These are phyloP conservation scores for Sistotremastrum suecicum DNA, from an alignment of 768 basidiomycete species.

Conservation along the genomic window DNA sequence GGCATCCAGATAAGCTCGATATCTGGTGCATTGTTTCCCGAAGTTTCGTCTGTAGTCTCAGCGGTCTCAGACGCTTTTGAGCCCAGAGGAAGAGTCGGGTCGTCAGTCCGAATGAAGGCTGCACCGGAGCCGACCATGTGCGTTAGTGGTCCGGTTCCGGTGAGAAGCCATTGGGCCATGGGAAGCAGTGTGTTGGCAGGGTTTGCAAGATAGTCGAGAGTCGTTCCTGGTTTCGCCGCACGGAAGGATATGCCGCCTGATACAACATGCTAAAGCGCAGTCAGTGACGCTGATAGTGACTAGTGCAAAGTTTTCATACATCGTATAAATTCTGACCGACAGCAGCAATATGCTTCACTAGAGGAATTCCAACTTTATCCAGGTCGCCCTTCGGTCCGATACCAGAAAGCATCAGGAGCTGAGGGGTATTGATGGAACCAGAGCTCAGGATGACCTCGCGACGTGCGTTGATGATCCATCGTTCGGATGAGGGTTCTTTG, in stretches of 20 bases:
- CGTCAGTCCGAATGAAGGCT: conserved; percentile 37
- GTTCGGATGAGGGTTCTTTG: too few species aligned
- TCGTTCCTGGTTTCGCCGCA: not conserved
- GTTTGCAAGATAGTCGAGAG: conserved; percentile 1
- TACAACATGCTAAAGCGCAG: not conserved
- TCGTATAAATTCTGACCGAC: conserved; percentile 28
- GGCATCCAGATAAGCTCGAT: conserved; percentile 6
- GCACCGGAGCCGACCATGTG: conserved; percentile 15
- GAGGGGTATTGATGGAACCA: conserved; percentile 19
- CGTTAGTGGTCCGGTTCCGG: not conserved
- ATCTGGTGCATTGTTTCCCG: conserved; percentile 7
- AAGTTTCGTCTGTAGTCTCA: not conserved
- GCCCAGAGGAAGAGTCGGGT: conserved; percentile 14
- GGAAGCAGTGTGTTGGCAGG: not conserved
- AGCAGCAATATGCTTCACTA: conserved; percentile 19
- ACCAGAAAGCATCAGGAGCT: conserved; percentile 29
- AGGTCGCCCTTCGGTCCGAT: conserved; percentile 23
- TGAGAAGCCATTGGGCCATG: not conserved
- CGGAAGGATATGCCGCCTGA: not conserved
- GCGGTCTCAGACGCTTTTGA: too few species aligned
- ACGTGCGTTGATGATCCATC: conserved; percentile 4
- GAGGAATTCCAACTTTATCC: conserved; percentile 15
- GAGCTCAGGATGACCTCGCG: conserved; percentile 13
- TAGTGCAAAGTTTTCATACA: not conserved
- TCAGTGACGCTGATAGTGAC: too few species aligned